Base-by-base conservation (phyloP, 257 asterid species). In the Solanum clarkiae region DNA sequence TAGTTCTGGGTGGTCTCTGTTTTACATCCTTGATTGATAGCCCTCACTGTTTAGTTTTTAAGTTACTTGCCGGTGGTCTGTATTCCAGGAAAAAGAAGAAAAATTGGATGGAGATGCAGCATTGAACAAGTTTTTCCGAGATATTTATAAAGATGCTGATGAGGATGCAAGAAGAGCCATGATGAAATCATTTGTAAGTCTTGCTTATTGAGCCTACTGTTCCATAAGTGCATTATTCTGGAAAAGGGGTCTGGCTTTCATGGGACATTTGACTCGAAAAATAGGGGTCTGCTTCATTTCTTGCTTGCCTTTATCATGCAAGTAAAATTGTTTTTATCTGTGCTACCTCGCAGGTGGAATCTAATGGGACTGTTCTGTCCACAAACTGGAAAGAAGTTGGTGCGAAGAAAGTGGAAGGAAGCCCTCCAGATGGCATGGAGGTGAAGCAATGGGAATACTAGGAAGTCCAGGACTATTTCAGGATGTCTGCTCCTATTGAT, bases 361-460 rank as follows among this genome's bases (percentile, higher is more conserved):
- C 98, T 45, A 88, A 94, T 44, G 98, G 98, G 87, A 95, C 98
- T 4, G 98, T 92, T 86, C 89, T 95, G 59, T 95, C 98, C 14
- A 94, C 98, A 15, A 95, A 95, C 84, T 95, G 98, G 98, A 95
- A 94, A 83, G 98, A 95, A 84, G 98, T 94, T 79, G 98, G 97
- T 32, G 7, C 88, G 10, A 96, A 96, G 93, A 93, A 93, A 92
- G 97, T 96, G 8, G 96, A 92, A 89, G 98, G 99, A 87, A 94
- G 99, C 87, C 89, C 98, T 15, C 98, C 99, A 0, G 99, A 96
- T 83, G 99, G 99, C 88, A 94, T 96, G 99, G 98, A 96, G 92
- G 20, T 96, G 93, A 95, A 90, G 92, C 90, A 94, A 80, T 94
- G 97, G 94, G 98, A 96, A 87, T 85, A 85, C 87, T 94, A 87